phyloP scores from a whole-genome alignment of 257 asterid genomes.

The Echites panduratus region DNA sequence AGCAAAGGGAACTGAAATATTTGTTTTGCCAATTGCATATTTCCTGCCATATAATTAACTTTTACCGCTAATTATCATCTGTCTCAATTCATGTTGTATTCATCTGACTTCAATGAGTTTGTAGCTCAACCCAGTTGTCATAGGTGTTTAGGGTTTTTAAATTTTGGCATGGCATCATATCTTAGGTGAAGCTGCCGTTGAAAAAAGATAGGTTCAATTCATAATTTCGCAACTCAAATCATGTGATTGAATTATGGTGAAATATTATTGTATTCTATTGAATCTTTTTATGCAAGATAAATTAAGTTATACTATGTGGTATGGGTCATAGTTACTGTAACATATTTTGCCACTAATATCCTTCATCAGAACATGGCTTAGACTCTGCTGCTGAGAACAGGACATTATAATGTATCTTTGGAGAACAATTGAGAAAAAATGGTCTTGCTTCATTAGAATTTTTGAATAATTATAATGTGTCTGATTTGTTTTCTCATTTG shows the following conservation, averaged over 20 bases:
- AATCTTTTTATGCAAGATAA: not conserved
- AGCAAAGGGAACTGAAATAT: not conserved
- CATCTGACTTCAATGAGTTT: not conserved
- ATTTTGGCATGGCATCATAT: not conserved
- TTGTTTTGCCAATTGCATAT: not conserved
- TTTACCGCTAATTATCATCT: not conserved
- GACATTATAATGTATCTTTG: not conserved
- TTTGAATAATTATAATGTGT: not conserved
- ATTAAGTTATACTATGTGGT: not conserved
- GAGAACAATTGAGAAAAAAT: not conserved
- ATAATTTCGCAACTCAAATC: not conserved
- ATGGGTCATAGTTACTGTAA: not conserved
- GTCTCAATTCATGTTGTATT: not conserved
- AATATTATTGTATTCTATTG: not conserved
- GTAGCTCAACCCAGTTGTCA: not conserved
- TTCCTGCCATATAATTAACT: not conserved
- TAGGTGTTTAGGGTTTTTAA: not conserved
- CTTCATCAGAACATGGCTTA: not conserved
- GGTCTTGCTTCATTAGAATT: not conserved
- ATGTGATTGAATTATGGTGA: not conserved
- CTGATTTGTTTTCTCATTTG: not conserved
- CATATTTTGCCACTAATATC: not conserved
- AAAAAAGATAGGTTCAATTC: not conserved
- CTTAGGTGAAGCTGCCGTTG: not conserved
- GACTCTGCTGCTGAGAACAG: not conserved